Evolutionary conservation across 495 filamentous ascomycete genomes (phyloP), one percentile per base, ranked within the genome.

Genomic region (Talaromyces ruber): DNA sequence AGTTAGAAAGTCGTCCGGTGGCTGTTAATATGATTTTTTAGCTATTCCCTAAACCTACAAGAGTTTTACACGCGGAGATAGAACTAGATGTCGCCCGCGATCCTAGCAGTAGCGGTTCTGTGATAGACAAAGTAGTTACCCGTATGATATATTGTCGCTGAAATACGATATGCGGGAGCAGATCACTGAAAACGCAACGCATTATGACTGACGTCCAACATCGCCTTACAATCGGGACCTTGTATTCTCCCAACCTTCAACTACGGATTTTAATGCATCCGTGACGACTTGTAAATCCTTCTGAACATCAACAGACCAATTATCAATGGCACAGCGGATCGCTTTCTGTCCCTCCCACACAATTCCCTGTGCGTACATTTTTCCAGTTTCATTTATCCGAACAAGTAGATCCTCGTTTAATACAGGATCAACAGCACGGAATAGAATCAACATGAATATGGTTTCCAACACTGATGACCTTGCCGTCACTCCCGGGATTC

Each of bases 341-440:
- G 88, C 89, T 58, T 84, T 60, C 72, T 64, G 43, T 2, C 84
- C 84, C 25, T 81, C 72, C 88, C 88, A 92, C 34, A 72, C 71
- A 14, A 88, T 92, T 14, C 87, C 86, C 62, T 83, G 85, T 3
- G 90, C 87, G 70, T 88, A 91, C 65, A 91, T 84, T 66, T 79
- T 81, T 26, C 82, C 72, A 12, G 79, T 81, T 6, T 70, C 76
- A 65, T 92, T 92, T 64, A 92, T 89, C 45, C 74, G 76, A 39
- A 77, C 67, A 6, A 85, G 85, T 12, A 93, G 69, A 60, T 69
- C 70, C 1, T 75, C 68, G 66, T 92, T 92, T 14, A 91, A 62
- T 3, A 53, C 70, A 22, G 79, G 73, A 61, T 89, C 79, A 61
- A 72, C 84, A 3, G 89, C 89, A 37, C 83, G 73, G 74, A 93